phyloP scores from a whole-genome alignment of 2,329 filamentous ascomycete species.

The Talaromyces piceae region DNA sequence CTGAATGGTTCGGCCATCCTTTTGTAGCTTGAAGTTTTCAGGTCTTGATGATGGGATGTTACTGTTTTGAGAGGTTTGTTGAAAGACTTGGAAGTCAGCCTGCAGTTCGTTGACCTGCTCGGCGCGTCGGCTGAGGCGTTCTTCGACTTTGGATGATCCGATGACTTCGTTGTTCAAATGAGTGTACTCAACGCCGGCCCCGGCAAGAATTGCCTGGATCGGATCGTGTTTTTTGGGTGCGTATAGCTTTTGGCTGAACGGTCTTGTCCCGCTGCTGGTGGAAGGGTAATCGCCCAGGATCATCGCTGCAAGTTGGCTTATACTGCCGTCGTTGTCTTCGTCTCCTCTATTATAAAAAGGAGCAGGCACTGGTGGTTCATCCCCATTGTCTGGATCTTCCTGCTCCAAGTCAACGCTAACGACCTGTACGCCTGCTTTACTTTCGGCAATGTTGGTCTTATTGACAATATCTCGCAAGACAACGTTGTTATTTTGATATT shows the following conservation, averaged over 20 bases:
- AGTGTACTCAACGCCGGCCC: conserved; percentile 86
- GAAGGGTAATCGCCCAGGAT: conserved; percentile 39
- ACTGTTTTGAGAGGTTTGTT: conserved; percentile 15
- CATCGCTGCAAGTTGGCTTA: conserved; percentile 64
- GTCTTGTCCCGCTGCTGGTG: conserved; percentile 7
- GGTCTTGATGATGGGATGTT: background rate
- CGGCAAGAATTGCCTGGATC: conserved; percentile 79
- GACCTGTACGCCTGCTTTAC: conserved; percentile 73
- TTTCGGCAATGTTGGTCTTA: conserved; percentile 95
- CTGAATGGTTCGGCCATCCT: conserved; percentile 39
- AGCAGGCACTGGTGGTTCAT: conserved; percentile 11
- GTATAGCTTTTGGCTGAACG: conserved; percentile 19
- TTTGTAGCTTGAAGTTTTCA: conserved; percentile 9
- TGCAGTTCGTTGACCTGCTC: conserved; percentile 38
- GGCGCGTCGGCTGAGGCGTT: conserved; percentile 69
- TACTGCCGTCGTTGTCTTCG: conserved; percentile 57
- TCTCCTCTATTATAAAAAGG: conserved; percentile 19
- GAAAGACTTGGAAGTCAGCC: conserved; percentile 30
- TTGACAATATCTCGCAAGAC: conserved; percentile 93
- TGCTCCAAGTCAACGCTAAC: conserved; percentile 66
- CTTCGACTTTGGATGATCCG: conserved; percentile 86
- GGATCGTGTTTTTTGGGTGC: conserved; percentile 56
- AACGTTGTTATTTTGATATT: conserved; percentile 69
- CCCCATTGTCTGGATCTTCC: conserved; percentile 40
- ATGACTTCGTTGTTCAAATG: conserved; percentile 96